Evolutionary conservation across 495 filamentous ascomycete species (phyloP), one percentile per base, ranked within the genome.

Genomic region (Trichoderma virens): DNA sequence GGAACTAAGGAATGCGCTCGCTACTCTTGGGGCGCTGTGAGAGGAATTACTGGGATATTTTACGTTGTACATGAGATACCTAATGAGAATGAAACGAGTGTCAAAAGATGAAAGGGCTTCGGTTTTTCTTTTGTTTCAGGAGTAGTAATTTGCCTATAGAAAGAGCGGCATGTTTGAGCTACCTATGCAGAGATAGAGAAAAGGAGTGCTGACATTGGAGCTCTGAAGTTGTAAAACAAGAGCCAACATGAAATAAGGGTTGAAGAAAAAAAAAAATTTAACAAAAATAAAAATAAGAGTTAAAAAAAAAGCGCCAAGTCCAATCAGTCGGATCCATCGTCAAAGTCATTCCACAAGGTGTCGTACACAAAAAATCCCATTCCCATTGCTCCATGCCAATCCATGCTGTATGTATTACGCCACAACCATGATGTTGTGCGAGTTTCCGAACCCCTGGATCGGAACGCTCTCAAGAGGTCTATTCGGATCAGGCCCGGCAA

Each of bases 1-100:
- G 72, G 93, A 98, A 70, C 74, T 98, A 63, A 83, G 83, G 67
- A 83, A 80, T 54, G 95, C 94, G 47, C 76, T 98, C 67, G 74
- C 82, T 62, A 71, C 78, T n/a, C 72, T 93, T 34, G 90, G 88
- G 7, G 88, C 61, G n/a, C 61, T 61, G 13, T 61, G 23, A 56
- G 51, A 16, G 28, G 25, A 25, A 41, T 8, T 39, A 4, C 18
- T 41, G 38, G 38, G 38, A 41, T 16, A 41, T 41, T 41, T 11
- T 16, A 41, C n/a, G n/a, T n/a, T 41, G 13, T 41, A 16, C 18
- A 41, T 41, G 38, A 18, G 38, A 41, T 41, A 41, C 38, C 38
- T 16, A 18, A 41, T 16, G 38, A 14, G 18, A 41, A 41, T 18
- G 38, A 11, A 41, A 1, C 13, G 2, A 35, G 32, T 23, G 5